Percentiles rank a stretch among this genome's conserved stretches.
phyloP scores from a whole-genome alignment of 2,329 filamentous ascomycete genomes.

The Apiospora koreana region DNA sequence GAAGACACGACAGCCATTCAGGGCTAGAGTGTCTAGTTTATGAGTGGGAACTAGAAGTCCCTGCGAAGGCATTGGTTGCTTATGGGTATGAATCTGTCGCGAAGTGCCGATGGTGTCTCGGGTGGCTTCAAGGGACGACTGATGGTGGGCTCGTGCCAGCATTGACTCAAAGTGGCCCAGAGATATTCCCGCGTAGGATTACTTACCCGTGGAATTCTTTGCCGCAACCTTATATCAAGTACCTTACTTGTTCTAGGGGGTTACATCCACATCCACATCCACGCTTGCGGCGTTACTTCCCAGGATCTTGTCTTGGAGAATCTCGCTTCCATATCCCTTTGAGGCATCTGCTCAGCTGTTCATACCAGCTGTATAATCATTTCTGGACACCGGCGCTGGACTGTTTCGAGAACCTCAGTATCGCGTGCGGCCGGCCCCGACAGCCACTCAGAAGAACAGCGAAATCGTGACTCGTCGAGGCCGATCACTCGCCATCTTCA shows the following conservation, averaged over 20 bases:
- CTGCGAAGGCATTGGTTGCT: not conserved
- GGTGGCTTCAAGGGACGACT: not conserved
- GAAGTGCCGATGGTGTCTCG: not conserved
- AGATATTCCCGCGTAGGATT: not conserved
- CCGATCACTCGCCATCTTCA: not conserved
- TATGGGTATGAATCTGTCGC: not conserved
- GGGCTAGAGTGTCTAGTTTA: not conserved
- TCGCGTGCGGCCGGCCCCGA: not conserved
- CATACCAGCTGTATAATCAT: not conserved
- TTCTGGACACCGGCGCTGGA: not conserved
- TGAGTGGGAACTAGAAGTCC: not conserved
- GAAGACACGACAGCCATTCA: not conserved
- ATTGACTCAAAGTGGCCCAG: not conserved
- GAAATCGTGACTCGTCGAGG: not conserved
- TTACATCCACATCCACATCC: not conserved
- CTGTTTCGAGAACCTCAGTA: not conserved
- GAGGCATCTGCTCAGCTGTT: not conserved
- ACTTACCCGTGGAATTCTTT: not conserved
- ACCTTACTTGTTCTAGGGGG: not conserved
- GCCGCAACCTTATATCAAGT: not conserved
- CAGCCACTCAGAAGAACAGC: not conserved
- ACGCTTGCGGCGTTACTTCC: not conserved
- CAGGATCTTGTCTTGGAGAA: not conserved
- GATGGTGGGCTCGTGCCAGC: not conserved
- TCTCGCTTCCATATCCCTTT: not conserved